Evolutionary conservation across 805 yeast species (phyloP).

Genomic region (Crinitomyces ghanaensis): DNA sequence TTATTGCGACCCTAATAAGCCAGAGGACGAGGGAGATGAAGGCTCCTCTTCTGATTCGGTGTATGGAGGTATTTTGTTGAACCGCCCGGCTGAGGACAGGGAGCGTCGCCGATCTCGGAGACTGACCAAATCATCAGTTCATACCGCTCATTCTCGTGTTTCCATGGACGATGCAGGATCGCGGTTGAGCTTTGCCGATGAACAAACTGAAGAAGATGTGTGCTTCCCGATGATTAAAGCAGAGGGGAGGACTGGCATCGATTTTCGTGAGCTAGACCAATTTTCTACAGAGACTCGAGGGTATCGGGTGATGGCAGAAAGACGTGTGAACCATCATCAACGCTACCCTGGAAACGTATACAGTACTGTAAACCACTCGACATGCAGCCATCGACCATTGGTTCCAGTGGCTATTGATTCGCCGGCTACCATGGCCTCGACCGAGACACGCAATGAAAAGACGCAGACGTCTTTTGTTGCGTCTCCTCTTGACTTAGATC

Average conservation of each 20-base stretch:
- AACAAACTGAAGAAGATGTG: constrained; percentile 84
- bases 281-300: constrained; percentile 37
- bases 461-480: neutral
- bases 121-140: constrained; percentile 40
- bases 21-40: constrained; percentile 5
- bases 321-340: too few species aligned
- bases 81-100: constrained; percentile 1
- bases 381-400: constrained; percentile 11
- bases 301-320: neutral
- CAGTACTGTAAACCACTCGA: neutral
- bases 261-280: constrained; percentile 82
- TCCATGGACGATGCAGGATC: constrained; percentile 24
- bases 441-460: too few species aligned
- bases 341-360: neutral
- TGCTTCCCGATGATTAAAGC: constrained; percentile 87
- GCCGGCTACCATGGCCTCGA: too few species aligned
- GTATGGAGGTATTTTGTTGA: constrained; percentile 15
- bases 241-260: constrained; percentile 61
- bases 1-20: too few species aligned
- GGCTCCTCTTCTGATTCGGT: neutral
- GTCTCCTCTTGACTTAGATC: constrained; percentile 2
- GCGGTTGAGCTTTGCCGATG: constrained; percentile 46
- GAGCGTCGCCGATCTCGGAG: constrained; percentile 15
- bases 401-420: constrained; percentile 12
- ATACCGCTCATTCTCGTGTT: constrained; percentile 7